These are phyloP conservation scores for Eucalyptus polyanthemos DNA, from an alignment of 345 rosid genomes.

Conservation along the genomic window DNA sequence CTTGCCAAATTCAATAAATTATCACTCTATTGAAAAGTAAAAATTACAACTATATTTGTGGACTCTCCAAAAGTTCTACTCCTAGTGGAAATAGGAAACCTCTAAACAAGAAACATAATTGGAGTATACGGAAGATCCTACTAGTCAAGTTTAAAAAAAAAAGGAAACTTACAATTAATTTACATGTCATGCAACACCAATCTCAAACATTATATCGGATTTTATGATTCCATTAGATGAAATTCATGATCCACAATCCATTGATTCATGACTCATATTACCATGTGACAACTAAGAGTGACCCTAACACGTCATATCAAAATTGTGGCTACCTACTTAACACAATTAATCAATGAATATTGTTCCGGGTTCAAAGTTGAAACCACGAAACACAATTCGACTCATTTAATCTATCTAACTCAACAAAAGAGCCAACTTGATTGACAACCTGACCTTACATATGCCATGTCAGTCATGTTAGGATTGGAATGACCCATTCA, in stretches of 20 bases:
- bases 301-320: neutral
- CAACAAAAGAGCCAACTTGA: too few relatives aligned
- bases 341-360: neutral
- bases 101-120: too few relatives aligned
- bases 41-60: neutral
- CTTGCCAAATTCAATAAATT: too few relatives aligned
- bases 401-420: neutral
- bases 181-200: too few relatives aligned
- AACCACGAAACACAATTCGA: fast-evolving
- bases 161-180: neutral
- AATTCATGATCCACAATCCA: neutral
- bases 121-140: too few relatives aligned
- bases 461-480: too few relatives aligned
- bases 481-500: too few relatives aligned
- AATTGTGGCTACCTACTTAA: neutral
- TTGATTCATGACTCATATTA: neutral
- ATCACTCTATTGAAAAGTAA: too few relatives aligned
- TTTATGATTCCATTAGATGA: neutral
- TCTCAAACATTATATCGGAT: too few relatives aligned
- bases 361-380: neutral
- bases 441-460: too few relatives aligned
- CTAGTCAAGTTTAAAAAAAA: too few relatives aligned
- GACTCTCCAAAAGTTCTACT: too few relatives aligned
- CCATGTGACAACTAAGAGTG: neutral
- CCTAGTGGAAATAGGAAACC: neutral